These are phyloP conservation scores for Stipa capillata DNA, from an alignment of 176 grass and related monocot species.

Conservation along the genomic window DNA sequence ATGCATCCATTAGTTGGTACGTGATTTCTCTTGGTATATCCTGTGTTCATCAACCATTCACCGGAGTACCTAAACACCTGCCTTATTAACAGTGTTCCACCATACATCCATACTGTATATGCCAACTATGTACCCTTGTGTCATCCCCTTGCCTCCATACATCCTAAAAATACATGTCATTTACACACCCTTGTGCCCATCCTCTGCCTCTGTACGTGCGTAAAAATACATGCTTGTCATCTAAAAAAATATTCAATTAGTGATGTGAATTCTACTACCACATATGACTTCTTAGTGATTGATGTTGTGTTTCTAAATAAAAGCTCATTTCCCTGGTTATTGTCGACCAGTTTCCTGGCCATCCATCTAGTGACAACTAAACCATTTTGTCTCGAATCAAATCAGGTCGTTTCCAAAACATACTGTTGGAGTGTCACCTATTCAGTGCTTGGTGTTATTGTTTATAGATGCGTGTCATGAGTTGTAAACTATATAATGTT, in stretches of 20 bases:
- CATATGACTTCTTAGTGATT: neutral
- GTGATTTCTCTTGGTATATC: neutral
- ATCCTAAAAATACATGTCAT: neutral
- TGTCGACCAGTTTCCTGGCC: neutral
- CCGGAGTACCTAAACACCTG: neutral
- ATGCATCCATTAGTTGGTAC: neutral
- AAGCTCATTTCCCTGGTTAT: neutral
- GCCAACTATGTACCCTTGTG: neutral
- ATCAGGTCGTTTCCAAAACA: neutral
- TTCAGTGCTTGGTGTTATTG: neutral
- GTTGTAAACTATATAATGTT: neutral
- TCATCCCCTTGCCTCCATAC: neutral
- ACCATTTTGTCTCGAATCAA: neutral
- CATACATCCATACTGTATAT: neutral
- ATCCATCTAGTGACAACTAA: neutral
- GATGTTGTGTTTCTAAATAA: neutral
- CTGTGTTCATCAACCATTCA: neutral
- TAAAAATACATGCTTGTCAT: neutral
- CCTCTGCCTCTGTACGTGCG: too few relatives aligned
- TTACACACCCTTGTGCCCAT: neutral
- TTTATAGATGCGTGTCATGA: neutral
- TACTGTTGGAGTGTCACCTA: neutral
- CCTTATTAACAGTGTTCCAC: neutral
- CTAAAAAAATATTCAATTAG: neutral
- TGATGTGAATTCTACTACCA: neutral